These are phyloP conservation scores for Bruguiera hainesii DNA, from an alignment of 441 rosid genomes.

Conservation along the genomic window DNA sequence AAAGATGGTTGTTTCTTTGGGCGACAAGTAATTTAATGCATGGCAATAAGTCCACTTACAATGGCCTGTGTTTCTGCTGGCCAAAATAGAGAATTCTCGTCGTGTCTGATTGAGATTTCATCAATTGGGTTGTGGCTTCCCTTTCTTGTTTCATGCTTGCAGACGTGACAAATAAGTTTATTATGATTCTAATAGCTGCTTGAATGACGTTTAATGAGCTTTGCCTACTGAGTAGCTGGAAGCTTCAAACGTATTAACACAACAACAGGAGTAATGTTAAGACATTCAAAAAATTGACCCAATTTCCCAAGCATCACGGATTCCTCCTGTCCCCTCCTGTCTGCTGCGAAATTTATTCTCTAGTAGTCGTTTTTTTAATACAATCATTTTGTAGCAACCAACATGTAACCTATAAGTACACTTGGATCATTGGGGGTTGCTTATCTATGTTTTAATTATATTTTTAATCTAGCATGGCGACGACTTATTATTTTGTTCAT, in stretches of 20 bases:
- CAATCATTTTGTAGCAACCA: too few relatives aligned
- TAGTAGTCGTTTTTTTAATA: too few relatives aligned
- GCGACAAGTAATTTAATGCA: background rate
- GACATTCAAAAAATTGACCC: background rate
- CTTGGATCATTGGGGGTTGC: too few relatives aligned
- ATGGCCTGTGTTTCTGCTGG: slow-evolving; percentile 29
- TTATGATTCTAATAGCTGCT: background rate
- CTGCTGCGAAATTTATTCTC: background rate
- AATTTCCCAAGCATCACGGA: background rate
- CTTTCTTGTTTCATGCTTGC: slow-evolving; percentile 20
- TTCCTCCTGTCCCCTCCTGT: slow-evolving; percentile 23
- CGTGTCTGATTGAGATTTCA: slow-evolving; percentile 25
- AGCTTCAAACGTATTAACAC: too few relatives aligned
- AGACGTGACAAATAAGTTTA: slow-evolving; percentile 9
- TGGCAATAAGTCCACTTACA: slow-evolving; percentile 30
- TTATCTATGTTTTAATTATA: too few relatives aligned
- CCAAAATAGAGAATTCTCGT: background rate
- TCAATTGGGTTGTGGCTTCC: background rate
- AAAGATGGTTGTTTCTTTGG: background rate
- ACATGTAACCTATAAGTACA: too few relatives aligned
- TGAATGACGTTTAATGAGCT: background rate
- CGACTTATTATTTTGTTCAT: too few relatives aligned
- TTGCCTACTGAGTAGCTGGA: too few relatives aligned
- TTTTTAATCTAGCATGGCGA: too few relatives aligned
- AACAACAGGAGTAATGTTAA: background rate